Evolutionary conservation across 768 basidiomycete species (phyloP), one percentile per base, ranked within the genome.

Genomic region (Russula abietina): DNA sequence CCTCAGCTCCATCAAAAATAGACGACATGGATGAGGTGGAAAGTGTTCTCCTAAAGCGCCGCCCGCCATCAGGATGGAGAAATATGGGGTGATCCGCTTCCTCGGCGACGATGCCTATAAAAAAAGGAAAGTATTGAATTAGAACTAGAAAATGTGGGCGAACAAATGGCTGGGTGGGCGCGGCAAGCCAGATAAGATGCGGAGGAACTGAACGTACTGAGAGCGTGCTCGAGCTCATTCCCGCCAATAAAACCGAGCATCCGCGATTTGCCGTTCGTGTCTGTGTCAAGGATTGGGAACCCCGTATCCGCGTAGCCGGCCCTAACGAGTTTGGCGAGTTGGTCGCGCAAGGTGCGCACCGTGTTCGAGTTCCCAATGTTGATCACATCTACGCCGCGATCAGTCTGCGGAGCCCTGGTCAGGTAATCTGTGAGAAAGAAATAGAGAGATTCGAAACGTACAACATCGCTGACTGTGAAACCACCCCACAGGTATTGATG

Each of bases 141-240:
- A n/a, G 36, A 59, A 36, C 36, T 36, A 30, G 3, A 36, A 12
- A 36, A 12, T n/a, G 22, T 28, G 39, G 4, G 49, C 48, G 19
- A 61, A 9, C 41, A n/a, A 26, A 38, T 38, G 22, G 36, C 36
- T 12, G 12, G 12, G 28, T 5, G 28, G 28, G 28, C 28, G 28
- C 3, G 49, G 22, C n/a, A 22, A 36, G 46, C n/a, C 24, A 33
- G 19, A 11, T 59, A n/a, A 36, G 51, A 59, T 28, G 16, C 6
- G 16, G 38, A 17, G 16, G 48, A 32, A 58, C 28, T 30, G 28
- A 32, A 24, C 86, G 58, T 73, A 93, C 90, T 82, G 4, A 99
- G 76, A 6, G 92, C 94, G 73, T 98, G 93, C 70, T 97, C 93
- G 16, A 99, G 82, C 74, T 99, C 97, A 69, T 88, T 95, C 32